Evolutionary conservation across 1,284 basidiomycete genomes (phyloP).

Genomic region (Sanghuangporus weigelae): DNA sequence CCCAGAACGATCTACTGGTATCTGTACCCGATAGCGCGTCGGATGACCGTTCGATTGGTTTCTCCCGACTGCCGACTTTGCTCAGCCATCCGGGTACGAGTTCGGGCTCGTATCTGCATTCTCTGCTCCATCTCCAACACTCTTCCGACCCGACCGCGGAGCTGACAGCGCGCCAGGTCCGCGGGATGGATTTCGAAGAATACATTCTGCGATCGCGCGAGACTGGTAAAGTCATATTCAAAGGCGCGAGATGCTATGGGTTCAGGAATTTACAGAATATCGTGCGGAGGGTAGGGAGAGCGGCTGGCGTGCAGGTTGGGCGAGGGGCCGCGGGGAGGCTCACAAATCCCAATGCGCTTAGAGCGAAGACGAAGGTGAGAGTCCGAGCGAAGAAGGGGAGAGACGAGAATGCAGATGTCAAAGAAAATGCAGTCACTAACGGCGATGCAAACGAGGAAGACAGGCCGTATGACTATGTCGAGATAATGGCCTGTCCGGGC

Average conservation of each 20-base stretch:
- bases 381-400: slow-evolving; percentile 22
- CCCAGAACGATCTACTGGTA: not conserved
- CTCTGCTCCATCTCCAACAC: slow-evolving; percentile 52
- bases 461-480: slow-evolving; percentile 86
- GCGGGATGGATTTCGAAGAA: slow-evolving; percentile 62
- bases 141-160: slow-evolving; percentile 39
- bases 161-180: slow-evolving; percentile 56
- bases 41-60: slow-evolving; percentile 14
- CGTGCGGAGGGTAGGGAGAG: slow-evolving; percentile 87
- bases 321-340: slow-evolving; percentile 61
- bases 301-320: slow-evolving; percentile 71
- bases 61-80: slow-evolving; percentile 57
- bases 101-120: slow-evolving; percentile 92
- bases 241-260: slow-evolving; percentile 93
- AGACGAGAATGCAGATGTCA: slow-evolving; percentile 12
- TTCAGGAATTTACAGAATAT: slow-evolving; percentile 98
- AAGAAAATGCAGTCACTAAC: slow-evolving; percentile 23
- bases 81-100: slow-evolving; percentile 78
- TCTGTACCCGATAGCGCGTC: not conserved
- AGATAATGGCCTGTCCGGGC: slow-evolving; percentile 98
- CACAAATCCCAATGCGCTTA: slow-evolving; percentile 20
- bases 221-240: slow-evolving; percentile 63
- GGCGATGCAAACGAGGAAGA: slow-evolving; percentile 23
- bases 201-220: slow-evolving; percentile 42
- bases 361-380: not conserved